Evolutionary conservation across 2,329 filamentous ascomycete genomes (phyloP), one percentile per base, ranked within the genome.

Genomic region (Fusarium albidum): DNA sequence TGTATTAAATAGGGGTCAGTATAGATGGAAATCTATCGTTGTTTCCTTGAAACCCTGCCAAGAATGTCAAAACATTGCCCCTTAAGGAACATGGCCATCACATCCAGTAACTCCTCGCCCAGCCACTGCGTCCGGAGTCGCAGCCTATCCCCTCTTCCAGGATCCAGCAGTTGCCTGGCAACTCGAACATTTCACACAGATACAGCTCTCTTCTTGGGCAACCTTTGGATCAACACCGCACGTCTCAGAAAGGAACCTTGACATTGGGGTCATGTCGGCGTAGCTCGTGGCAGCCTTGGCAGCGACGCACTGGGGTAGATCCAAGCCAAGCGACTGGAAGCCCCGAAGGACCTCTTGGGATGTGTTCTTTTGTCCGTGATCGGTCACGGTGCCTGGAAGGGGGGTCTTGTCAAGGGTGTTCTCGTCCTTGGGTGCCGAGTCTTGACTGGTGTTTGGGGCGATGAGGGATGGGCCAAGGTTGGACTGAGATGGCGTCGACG

Each of bases 161-260:
- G 31, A 49, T n/a, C 37, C 37, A 4, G 12, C 6, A n/a, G 15
- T 49, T 33, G 12, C 21, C n/a, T 35, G 31, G 7, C 37, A 27
- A 13, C 46, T 49, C 2, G 31, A 35, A 18, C 17, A 17, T 6
- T 5, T 15, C 2, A 9, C 4, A 5, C 11, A 5, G 2, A 10
- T 1, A 26, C 7, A 2, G 4, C 3, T 12, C 5, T 3, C 35
- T 15, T 12, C 12, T 5, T 3, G 8, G 17, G 2, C 1, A 2
- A 5, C 18, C 4, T 9, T 13, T 6, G 3, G 6, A 14, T 14
- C 34, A 11, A 18, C 3, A 7, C 6, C 7, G 2, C 45, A 48
- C 3, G 45, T 48, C 34, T 48, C 45, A 1, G 12, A 13, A 31
- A 48, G 17, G 8, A 48, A 48, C 2, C 45, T 48, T 6, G 26